Percentiles rank a stretch among this genome's conserved stretches.
These are phyloP conservation scores for Collariella sp. DNA, from an alignment of 495 filamentous ascomycete genomes.

Conservation along the genomic window DNA sequence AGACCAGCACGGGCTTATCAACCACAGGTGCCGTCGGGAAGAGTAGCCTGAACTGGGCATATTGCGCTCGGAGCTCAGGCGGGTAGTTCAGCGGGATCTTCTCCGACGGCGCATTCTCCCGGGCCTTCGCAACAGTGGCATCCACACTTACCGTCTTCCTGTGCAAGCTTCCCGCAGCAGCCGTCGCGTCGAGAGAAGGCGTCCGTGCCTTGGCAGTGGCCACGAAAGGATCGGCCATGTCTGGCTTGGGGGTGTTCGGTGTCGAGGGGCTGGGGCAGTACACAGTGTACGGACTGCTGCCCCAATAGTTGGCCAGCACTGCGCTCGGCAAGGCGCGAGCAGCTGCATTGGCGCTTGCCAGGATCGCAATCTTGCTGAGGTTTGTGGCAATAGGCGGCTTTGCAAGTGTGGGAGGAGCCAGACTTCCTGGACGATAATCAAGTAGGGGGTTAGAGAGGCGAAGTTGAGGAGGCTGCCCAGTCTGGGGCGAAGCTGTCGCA, in stretches of 20 bases:
- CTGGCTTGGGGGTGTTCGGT: conserved; percentile 20
- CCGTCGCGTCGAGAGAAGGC: conserved; percentile 26
- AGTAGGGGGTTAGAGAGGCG: conserved; percentile 19
- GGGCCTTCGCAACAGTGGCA: conserved; percentile 37
- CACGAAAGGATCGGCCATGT: conserved; percentile 45
- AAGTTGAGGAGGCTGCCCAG: conserved; percentile 15
- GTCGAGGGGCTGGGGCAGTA: conserved; percentile 42
- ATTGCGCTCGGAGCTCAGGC: conserved; percentile 70
- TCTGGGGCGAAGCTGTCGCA: conserved; percentile 22
- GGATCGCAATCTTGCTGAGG: conserved; percentile 78
- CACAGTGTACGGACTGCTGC: conserved; percentile 73
- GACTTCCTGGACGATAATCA: conserved; percentile 45
- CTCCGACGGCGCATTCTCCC: conserved; percentile 35
- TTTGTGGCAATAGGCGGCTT: conserved; percentile 80
- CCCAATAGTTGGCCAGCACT: conserved; percentile 88
- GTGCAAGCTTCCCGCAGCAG: conserved; percentile 38
- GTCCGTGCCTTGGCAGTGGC: conserved; percentile 32
- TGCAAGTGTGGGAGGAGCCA: conserved; percentile 76
- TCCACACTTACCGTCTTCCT: conserved; percentile 78
- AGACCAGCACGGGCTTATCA: conserved; percentile 69
- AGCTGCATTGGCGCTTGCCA: conserved; percentile 59
- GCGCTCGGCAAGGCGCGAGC: conserved; percentile 69
- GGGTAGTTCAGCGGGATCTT: conserved; percentile 80
- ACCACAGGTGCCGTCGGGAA: conserved; percentile 70
- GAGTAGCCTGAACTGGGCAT: conserved; percentile 83